Conservation (phyloP, 2,329 filamentous ascomycete genomes). For the Ceratocystis destructans region DNA sequence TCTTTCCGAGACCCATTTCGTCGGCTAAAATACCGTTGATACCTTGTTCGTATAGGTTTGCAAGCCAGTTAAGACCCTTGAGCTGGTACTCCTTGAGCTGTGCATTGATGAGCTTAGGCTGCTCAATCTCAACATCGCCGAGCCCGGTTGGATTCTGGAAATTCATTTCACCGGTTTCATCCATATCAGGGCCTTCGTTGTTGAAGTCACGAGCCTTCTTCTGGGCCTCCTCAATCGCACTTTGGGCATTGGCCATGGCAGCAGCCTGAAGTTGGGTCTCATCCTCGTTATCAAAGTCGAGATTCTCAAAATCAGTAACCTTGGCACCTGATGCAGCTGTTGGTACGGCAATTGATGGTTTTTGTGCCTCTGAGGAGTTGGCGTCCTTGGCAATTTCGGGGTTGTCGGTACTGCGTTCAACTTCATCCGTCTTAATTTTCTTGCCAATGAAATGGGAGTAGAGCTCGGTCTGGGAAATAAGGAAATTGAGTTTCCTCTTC, state of each 20-base stretch:
- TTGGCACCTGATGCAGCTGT: conserved; percentile 45
- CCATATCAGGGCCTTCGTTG: conserved; percentile 52
- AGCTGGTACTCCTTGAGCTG: conserved; percentile 97
- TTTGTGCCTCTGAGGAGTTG: conserved; percentile 30
- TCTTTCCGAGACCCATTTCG: conserved; percentile 99
- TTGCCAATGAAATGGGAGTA: conserved; percentile 99
- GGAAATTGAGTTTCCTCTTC: conserved; percentile 97
- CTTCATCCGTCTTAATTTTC: conserved; percentile 96
- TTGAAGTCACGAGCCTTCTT: conserved; percentile 90
- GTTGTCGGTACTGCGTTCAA: conserved; percentile 79
- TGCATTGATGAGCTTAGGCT: conserved; percentile 84
- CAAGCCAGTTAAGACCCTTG: conserved; percentile 98
- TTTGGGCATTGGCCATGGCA: conserved; percentile 90
- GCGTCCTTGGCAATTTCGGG: conserved; percentile 51
- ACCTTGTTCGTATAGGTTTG: conserved; percentile 96
- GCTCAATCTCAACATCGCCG: conserved; percentile 84
- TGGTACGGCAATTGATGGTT: conserved; percentile 38
- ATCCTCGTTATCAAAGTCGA: conserved; percentile 92
- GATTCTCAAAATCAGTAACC: conserved; percentile 84
- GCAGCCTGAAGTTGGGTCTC: conserved; percentile 68
- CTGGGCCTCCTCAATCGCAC: conserved; percentile 86
- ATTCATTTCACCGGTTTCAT: conserved; percentile 96
- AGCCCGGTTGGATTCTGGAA: conserved; percentile 97
- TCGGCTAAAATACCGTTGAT: conserved; percentile 99
- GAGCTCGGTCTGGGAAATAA: conserved; percentile 95